phyloP scores from a whole-genome alignment of 1,139 yeast species.

The Spathaspora sp. region DNA sequence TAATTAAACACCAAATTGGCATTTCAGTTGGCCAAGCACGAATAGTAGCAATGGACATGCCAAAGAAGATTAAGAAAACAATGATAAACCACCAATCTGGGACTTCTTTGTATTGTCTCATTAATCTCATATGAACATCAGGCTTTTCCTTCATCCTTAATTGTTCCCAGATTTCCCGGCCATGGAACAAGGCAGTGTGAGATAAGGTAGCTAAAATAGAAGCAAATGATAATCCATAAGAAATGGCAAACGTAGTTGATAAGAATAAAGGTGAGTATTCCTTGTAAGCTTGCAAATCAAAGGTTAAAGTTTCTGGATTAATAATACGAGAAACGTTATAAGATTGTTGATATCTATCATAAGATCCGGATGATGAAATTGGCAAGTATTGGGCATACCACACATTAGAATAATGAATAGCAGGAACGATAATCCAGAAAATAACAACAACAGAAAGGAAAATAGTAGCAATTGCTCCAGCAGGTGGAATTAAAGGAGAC shows the following conservation, averaged over 20 bases:
- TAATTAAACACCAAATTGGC: slow-evolving; percentile 39
- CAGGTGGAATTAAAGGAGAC: slow-evolving; percentile 70
- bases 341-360: slow-evolving; percentile 32
- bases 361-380: slow-evolving; percentile 40
- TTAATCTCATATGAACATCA: slow-evolving; percentile 64
- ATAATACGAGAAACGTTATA: slow-evolving; percentile 46
- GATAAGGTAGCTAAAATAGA: slow-evolving; percentile 56
- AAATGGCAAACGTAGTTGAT: slow-evolving; percentile 61
- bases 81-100: slow-evolving; percentile 68
- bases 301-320: slow-evolving; percentile 30
- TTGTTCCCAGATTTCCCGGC: slow-evolving; percentile 49
- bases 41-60: slow-evolving; percentile 37
- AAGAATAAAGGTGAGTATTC: slow-evolving; percentile 54
- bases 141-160: slow-evolving; percentile 45
- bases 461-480: slow-evolving; percentile 53
- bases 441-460: slow-evolving; percentile 42
- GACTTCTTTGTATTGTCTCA: slow-evolving; percentile 55
- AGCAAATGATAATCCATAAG: slow-evolving; percentile 66
- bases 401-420: slow-evolving; percentile 39
- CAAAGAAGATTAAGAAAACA: slow-evolving; percentile 44
- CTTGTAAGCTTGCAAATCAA: slow-evolving; percentile 47
- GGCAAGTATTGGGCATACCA: slow-evolving; percentile 48
- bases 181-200: slow-evolving; percentile 57
- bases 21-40: slow-evolving; percentile 45
- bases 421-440: slow-evolving; percentile 45